These are phyloP conservation scores for Fragaria ananassa DNA, from an alignment of 306 rosid genomes.

Conservation along the genomic window DNA sequence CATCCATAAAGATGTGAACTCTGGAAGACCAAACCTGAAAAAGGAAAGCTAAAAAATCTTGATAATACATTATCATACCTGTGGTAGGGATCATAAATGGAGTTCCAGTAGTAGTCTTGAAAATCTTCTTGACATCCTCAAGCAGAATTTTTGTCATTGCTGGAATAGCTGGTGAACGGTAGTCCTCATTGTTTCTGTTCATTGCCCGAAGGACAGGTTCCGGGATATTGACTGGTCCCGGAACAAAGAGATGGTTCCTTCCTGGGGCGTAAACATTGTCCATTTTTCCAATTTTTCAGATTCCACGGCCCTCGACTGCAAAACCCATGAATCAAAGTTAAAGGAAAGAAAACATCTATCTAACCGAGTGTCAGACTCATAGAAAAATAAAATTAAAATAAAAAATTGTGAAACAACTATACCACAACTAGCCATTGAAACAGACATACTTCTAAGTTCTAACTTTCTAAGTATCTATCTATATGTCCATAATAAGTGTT, in stretches of 20 bases:
- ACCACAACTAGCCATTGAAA: too few relatives aligned
- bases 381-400: neutral
- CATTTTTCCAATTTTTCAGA: conserved; percentile 52
- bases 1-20: neutral
- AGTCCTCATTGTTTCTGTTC: conserved; percentile 96
- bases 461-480: neutral
- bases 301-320: conserved; percentile 33
- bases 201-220: conserved; percentile 85
- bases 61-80: conserved; percentile 39
- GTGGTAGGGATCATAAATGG: conserved; percentile 96
- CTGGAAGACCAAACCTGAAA: neutral
- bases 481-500: neutral
- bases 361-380: neutral
- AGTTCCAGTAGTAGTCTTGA: conserved; percentile 88
- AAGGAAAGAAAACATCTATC: neutral
- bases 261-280: conserved; percentile 86
- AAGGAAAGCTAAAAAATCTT: neutral
- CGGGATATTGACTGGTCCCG: conserved; percentile 98
- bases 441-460: neutral
- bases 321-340: conserved; percentile 9
- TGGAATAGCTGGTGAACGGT: conserved; percentile 95
- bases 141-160: conserved; percentile 79
- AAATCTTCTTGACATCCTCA: conserved; percentile 87
- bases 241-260: conserved; percentile 95
- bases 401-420: neutral